Conservation (phyloP, 2,329 filamentous ascomycete genomes). For the Lecanicillium sp. region DNA sequence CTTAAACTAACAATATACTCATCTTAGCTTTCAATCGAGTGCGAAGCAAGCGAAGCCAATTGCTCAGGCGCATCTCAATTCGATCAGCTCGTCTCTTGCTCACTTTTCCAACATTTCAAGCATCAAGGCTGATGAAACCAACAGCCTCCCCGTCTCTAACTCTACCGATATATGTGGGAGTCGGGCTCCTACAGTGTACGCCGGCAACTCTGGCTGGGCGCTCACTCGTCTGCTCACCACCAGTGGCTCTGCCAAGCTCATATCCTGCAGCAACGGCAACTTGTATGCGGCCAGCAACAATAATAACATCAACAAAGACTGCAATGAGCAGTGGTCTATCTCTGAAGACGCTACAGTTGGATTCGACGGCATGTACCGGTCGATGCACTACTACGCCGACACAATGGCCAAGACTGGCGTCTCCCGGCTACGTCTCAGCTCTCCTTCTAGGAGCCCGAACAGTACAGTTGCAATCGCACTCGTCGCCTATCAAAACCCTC, state of each 20-base stretch:
- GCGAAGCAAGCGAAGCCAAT: no score
- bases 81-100: no score
- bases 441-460: constrained; percentile 11
- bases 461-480: constrained; percentile 13
- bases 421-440: constrained; percentile 18
- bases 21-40: no score
- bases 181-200: no score
- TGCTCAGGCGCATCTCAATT: no score
- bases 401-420: constrained; percentile 23
- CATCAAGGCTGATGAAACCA: neutral
- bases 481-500: constrained; percentile 8
- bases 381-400: constrained; percentile 25
- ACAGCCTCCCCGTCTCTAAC: neutral
- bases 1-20: no score
- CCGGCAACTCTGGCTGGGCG: constrained; percentile 7
- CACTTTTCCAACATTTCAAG: no score
- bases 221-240: constrained; percentile 15
- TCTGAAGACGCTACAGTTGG: constrained; percentile 13
- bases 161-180: no score
- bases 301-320: constrained; percentile 12
- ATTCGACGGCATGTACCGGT: constrained; percentile 14
- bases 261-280: constrained; percentile 25
- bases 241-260: constrained; percentile 13
- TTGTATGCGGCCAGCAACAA: constrained; percentile 19
- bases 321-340: constrained; percentile 17